These are phyloP conservation scores for Talaromyces borbonicus DNA, from an alignment of 495 filamentous ascomycete species.

Conservation along the genomic window DNA sequence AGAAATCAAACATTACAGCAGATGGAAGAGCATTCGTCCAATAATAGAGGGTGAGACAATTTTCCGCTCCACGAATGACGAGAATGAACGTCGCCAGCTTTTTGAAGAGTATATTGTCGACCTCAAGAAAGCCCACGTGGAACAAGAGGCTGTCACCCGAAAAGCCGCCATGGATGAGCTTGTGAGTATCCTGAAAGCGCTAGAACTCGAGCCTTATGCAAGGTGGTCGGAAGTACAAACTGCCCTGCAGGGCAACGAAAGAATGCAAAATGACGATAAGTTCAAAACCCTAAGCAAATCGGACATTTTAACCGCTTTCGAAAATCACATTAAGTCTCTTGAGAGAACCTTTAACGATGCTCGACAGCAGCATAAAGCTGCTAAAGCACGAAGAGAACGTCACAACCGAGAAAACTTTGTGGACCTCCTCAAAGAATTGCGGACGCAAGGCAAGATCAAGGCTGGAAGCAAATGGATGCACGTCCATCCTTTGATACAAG, in stretches of 20 bases:
- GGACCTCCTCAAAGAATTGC: conserved; percentile 62
- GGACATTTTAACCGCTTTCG: conserved; percentile 87
- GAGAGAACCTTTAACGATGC: conserved; percentile 85
- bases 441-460: conserved; percentile 72
- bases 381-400: conserved; percentile 69
- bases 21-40: conserved; percentile 92
- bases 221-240: conserved; percentile 87
- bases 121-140: conserved; percentile 66
- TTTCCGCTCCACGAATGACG: conserved; percentile 82
- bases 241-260: conserved; percentile 67
- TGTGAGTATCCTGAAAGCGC: conserved; percentile 65
- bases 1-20: conserved; percentile 95
- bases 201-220: conserved; percentile 86
- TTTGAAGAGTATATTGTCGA: conserved; percentile 91
- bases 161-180: conserved; percentile 84
- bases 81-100: conserved; percentile 79
- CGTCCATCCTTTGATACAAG: conserved; percentile 63
- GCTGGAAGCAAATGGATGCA: conserved; percentile 85
- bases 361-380: conserved; percentile 74
- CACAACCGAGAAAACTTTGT: conserved; percentile 75
- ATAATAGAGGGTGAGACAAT: conserved; percentile 95
- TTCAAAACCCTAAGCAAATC: conserved; percentile 80
- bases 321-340: conserved; percentile 86
- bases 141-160: conserved; percentile 59
- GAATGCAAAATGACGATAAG: conserved; percentile 76